Percentiles rank a stretch among this genome's conserved stretches.
Evolutionary conservation across 2,329 filamentous ascomycete genomes (phyloP).

Genomic region (Ramularia endophylla): DNA sequence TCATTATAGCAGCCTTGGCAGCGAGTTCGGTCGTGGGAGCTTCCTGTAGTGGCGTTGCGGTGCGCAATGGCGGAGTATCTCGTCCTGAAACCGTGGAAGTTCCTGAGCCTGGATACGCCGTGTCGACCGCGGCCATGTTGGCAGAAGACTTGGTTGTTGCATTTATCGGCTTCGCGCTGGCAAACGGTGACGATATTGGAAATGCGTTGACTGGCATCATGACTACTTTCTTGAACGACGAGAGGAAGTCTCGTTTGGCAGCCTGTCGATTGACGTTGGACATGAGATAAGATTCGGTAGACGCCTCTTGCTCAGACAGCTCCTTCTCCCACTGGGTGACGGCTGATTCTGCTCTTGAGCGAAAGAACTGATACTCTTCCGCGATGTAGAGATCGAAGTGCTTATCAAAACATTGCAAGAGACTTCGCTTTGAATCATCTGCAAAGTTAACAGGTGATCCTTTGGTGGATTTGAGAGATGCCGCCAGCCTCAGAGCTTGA

Average conservation of each 20-base stretch:
- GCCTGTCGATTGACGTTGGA: conserved; percentile 88
- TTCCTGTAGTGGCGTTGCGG: conserved; percentile 44
- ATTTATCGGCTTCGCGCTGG: conserved; percentile 34
- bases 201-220: conserved; percentile 96
- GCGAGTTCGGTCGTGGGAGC: conserved; percentile 86
- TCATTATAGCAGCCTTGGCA: conserved; percentile 97
- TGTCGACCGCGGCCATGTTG: conserved; percentile 25
- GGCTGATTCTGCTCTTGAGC: conserved; percentile 65
- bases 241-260: conserved; percentile 93
- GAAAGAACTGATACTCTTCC: conserved; percentile 85
- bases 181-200: conserved; percentile 43
- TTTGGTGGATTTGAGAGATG: conserved; percentile 62
- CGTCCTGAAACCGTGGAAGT: conserved; percentile 3
- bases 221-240: conserved; percentile 95
- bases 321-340: conserved; percentile 88
- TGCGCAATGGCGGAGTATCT: conserved; percentile 16
- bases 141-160: conserved; percentile 13
- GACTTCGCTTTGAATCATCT: conserved; percentile 60
- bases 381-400: conserved; percentile 91
- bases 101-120: conserved; percentile 19
- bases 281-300: conserved; percentile 92
- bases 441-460: conserved; percentile 56
- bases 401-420: conserved; percentile 74
- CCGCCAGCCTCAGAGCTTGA: conserved; percentile 72
- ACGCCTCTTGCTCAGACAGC: conserved; percentile 82